Evolutionary conservation across 2,329 filamentous ascomycete species (phyloP).

Genomic region (Microdochium trichocladiopsis): DNA sequence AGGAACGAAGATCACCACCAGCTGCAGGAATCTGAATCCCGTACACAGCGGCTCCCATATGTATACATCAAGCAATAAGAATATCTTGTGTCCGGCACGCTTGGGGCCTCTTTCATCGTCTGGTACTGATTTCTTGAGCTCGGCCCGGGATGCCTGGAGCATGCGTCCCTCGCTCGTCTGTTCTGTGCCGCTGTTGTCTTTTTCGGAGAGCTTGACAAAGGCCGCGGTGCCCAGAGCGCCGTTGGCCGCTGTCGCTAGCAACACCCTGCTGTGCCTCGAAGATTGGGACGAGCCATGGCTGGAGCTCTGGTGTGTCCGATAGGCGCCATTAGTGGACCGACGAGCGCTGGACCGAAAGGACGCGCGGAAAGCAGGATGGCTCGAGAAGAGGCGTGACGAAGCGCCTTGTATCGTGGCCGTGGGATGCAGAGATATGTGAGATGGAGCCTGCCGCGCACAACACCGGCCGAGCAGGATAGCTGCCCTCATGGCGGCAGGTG

Average conservation of each 20-base stretch:
- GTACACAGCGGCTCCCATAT: constrained; percentile 85
- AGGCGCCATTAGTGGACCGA: constrained; percentile 9
- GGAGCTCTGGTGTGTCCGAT: constrained; percentile 9
- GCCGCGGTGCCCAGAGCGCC: constrained; percentile 43
- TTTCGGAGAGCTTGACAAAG: constrained; percentile 51
- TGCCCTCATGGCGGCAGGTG: constrained; percentile 34
- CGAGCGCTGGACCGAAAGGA: constrained; percentile 4
- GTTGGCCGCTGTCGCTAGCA: constrained; percentile 31
- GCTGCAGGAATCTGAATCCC: constrained; percentile 77
- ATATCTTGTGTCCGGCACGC: constrained; percentile 49
- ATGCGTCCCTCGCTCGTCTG: constrained; percentile 78
- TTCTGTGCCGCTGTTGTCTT: constrained; percentile 38
- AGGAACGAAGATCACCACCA: constrained; percentile 84
- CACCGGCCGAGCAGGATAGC: constrained; percentile 34
- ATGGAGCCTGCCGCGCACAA: constrained; percentile 23
- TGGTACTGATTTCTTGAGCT: constrained; percentile 64
- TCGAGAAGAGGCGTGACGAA: constrained; percentile 13
- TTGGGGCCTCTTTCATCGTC: constrained; percentile 53
- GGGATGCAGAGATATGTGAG: constrained; percentile 17
- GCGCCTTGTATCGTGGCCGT: constrained; percentile 16
- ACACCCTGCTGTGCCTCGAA: constrained; percentile 15
- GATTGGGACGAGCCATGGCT: constrained; percentile 3
- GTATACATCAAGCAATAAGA: constrained; percentile 63
- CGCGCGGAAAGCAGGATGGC: constrained; percentile 11
- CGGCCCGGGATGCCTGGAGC: constrained; percentile 73